Evolutionary conservation across 225 moss, liverwort and hornwort genomes (phyloP).

Genomic region (Lunularia cruciata): DNA sequence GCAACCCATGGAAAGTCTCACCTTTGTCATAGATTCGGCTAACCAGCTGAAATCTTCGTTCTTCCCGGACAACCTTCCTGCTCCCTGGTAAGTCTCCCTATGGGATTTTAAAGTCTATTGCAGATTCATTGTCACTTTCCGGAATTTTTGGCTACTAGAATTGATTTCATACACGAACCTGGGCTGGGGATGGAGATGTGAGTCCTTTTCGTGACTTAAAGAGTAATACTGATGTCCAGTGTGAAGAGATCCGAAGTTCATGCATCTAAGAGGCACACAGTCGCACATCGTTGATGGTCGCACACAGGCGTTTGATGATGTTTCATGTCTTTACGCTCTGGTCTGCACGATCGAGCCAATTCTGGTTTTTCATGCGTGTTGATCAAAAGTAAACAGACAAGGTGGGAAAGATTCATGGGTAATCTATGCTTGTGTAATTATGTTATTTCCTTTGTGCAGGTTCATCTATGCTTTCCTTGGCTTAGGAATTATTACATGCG

Average conservation of each 20-base stretch:
- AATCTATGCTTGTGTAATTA: not conserved
- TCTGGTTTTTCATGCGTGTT: not conserved
- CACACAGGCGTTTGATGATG: too few relatives aligned
- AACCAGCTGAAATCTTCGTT: slow-evolving; percentile 33
- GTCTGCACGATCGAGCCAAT: not conserved
- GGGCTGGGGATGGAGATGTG: too few relatives aligned
- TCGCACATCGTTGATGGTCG: too few relatives aligned
- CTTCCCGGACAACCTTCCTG: slow-evolving; percentile 57
- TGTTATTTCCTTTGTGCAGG: slow-evolving; percentile 43
- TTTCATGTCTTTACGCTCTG: not conserved
- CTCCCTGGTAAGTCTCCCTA: slow-evolving; percentile 92
- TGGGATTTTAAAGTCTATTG: too few relatives aligned
- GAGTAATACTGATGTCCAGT: too few relatives aligned
- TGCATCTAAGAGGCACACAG: too few relatives aligned
- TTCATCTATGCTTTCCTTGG: slow-evolving; percentile 89
- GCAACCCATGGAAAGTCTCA: slow-evolving; percentile 22
- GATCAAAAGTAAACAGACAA: too few relatives aligned
- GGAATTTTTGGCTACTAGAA: too few relatives aligned
- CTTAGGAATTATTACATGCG: slow-evolving; percentile 69
- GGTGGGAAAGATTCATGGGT: not conserved
- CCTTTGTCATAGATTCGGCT: slow-evolving; percentile 34
- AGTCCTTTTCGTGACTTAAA: too few relatives aligned
- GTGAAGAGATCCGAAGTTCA: too few relatives aligned
- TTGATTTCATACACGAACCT: too few relatives aligned
- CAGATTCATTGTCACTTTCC: too few relatives aligned